Evolutionary conservation across 179 eudicot genomes (phyloP), one percentile per base, ranked within the genome.

Genomic region (Beta lomatogona): DNA sequence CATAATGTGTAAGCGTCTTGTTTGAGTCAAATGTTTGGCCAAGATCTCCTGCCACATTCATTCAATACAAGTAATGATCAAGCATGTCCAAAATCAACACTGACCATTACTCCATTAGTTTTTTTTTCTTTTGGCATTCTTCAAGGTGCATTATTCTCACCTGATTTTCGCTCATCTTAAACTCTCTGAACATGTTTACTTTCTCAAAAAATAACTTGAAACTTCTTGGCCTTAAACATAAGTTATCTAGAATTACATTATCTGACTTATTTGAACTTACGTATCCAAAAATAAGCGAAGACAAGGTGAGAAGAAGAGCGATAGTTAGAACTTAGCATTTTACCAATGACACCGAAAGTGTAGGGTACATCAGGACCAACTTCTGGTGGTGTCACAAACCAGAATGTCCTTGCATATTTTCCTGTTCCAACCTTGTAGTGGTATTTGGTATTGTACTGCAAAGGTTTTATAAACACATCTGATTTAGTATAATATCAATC

Each of bases 301-400:
- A 6, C 11, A 6, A 48, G 53, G 53, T 7, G 1, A 48, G 1
- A 48, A 48, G 53, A 48, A 48, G 9, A 48, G 53, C 53, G 10
- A 5, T 60, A 0, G 28, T 21, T 21, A 19, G 28, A 60, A 60
- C 8, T 60, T 21, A 11, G 8, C 28, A n/a, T 65, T 52, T 60
- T 81, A 82, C 87, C 87, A 28, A 85, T 85, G 73, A 85, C 44
- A 22, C 87, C 87, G 11, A 85, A 85, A 58, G 84, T 85, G 72
- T 81, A 85, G 66, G 87, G 87, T 45, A 85, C 87, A 73, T 85
- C 76, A 66, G 82, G 87, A 53, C 84, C 82, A 74, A 76, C 82
- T 77, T 59, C 22, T 15, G 90, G 88, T 54, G 90, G 88, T 4
- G 90, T 87, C 46, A 12, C 61, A 71, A 87, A 87, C 86, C 88